These are phyloP conservation scores for Cercophora scortea DNA, from an alignment of 495 filamentous ascomycete species.

Conservation along the genomic window DNA sequence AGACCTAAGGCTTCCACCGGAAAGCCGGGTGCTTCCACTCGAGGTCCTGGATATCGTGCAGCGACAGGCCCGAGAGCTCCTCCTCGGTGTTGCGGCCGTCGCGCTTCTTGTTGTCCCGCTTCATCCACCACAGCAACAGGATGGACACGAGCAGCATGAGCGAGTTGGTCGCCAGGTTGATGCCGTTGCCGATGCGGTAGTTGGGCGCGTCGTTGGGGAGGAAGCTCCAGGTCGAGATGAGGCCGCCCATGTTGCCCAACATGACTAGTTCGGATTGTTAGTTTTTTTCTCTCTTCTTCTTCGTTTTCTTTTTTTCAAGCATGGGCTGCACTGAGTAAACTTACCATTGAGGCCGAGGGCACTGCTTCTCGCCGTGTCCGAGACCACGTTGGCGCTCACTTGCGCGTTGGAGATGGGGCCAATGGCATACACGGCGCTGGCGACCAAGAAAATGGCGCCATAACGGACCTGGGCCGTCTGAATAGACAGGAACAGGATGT, in stretches of 20 bases:
- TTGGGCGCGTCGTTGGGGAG: constrained; percentile 56
- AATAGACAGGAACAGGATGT: constrained; percentile 64
- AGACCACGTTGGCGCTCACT: constrained; percentile 60
- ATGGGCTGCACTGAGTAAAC: background rate
- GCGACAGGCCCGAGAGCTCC: constrained; percentile 47
- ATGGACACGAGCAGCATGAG: constrained; percentile 43
- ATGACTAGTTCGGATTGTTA: constrained; percentile 38
- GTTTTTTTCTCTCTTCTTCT: too few relatives aligned
- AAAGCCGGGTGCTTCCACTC: constrained; percentile 72
- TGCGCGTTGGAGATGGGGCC: constrained; percentile 60
- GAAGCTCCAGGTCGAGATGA: constrained; percentile 67
- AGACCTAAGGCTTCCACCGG: constrained; percentile 45
- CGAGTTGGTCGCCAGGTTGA: constrained; percentile 59
- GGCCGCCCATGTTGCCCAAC: constrained; percentile 64
- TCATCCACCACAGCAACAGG: constrained; percentile 51
- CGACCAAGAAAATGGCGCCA: constrained; percentile 64
- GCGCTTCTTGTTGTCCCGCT: constrained; percentile 52
- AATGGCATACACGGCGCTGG: constrained; percentile 58
- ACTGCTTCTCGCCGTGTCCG: constrained; percentile 57
- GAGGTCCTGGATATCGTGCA: constrained; percentile 53
- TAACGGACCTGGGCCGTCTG: constrained; percentile 48
- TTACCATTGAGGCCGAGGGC: constrained; percentile 45
- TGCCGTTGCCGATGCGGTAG: constrained; percentile 65
- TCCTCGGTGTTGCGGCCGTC: constrained; percentile 44
- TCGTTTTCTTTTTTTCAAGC: background rate